Evolutionary conservation across 2,329 filamentous ascomycete species (phyloP).

Genomic region (Hymenoscyphus linearis): DNA sequence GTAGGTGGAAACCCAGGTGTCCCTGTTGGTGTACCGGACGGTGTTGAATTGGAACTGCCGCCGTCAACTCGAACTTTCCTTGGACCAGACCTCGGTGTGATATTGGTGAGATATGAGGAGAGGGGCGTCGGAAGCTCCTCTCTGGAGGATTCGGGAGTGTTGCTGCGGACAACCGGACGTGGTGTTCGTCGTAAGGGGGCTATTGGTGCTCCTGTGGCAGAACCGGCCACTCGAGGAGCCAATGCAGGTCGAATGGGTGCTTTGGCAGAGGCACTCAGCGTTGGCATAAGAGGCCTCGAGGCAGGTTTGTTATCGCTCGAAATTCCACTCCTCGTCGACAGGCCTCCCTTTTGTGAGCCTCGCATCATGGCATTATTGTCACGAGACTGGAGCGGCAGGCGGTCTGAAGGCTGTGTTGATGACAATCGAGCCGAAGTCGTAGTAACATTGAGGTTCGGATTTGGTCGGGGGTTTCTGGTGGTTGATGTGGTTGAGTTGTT

Average conservation of each 20-base stretch:
- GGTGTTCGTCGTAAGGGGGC: slow-evolving; percentile 43
- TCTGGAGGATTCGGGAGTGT: slow-evolving; percentile 20
- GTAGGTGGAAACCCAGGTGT: slow-evolving; percentile 33
- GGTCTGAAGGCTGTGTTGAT: slow-evolving; percentile 20
- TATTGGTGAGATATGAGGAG: slow-evolving; percentile 54
- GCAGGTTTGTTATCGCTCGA: slow-evolving; percentile 40
- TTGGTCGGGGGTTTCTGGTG: neutral
- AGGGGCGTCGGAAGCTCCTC: slow-evolving; percentile 51
- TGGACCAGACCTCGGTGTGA: slow-evolving; percentile 73
- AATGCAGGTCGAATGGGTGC: slow-evolving; percentile 46
- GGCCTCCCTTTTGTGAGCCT: slow-evolving; percentile 31
- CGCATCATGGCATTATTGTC: slow-evolving; percentile 43
- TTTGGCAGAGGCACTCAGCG: slow-evolving; percentile 59
- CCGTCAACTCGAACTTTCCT: slow-evolving; percentile 58
- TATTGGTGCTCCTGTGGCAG: slow-evolving; percentile 25
- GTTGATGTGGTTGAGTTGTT: slow-evolving; percentile 13
- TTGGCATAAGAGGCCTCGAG: slow-evolving; percentile 57
- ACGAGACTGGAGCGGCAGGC: slow-evolving; percentile 23
- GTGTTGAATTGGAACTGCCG: slow-evolving; percentile 63
- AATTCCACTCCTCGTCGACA: slow-evolving; percentile 26
- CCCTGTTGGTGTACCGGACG: slow-evolving; percentile 52
- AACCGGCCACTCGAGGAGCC: slow-evolving; percentile 51
- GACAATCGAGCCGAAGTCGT: slow-evolving; percentile 12
- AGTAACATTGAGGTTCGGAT: slow-evolving; percentile 14
- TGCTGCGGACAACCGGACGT: slow-evolving; percentile 35